Percentiles rank a stretch among this genome's conserved stretches.
These are phyloP conservation scores for Botryotinia narcissicola DNA, from an alignment of 2,329 filamentous ascomycete genomes.

Conservation along the genomic window DNA sequence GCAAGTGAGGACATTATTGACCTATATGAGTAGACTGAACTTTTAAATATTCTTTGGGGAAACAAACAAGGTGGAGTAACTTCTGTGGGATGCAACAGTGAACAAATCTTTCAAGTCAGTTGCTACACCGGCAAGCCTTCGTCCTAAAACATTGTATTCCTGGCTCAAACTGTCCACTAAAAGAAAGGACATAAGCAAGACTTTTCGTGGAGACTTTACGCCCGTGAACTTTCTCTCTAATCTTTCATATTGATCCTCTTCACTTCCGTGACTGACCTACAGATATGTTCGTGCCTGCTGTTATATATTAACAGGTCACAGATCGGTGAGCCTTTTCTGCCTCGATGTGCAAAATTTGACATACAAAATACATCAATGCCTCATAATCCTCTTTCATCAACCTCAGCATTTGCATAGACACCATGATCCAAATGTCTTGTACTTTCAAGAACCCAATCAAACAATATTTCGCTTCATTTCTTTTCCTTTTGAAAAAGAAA, in stretches of 20 bases:
- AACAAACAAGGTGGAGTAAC: not conserved
- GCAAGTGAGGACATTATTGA: not conserved
- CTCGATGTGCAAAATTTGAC: not conserved
- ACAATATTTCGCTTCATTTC: not conserved
- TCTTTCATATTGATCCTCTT: not conserved
- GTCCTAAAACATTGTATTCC: not conserved
- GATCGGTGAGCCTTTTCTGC: not conserved
- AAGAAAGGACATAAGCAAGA: not conserved
- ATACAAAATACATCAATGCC: not conserved
- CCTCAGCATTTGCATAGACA: not conserved
- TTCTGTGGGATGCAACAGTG: not conserved
- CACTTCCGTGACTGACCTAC: not conserved
- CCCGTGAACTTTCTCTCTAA: not conserved
- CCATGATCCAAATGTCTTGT: not conserved
- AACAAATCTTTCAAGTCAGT: not conserved
- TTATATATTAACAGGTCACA: not conserved
- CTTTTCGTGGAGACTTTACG: not conserved
- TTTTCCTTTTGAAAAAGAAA: not conserved
- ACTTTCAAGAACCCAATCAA: not conserved
- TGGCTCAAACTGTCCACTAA: not conserved
- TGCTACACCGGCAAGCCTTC: not conserved
- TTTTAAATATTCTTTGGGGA: not conserved
- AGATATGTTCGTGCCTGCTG: not conserved
- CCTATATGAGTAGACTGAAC: not conserved
- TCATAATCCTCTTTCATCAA: not conserved